phyloP scores from a whole-genome alignment of 768 basidiomycete genomes.

The Mycena filopes region DNA sequence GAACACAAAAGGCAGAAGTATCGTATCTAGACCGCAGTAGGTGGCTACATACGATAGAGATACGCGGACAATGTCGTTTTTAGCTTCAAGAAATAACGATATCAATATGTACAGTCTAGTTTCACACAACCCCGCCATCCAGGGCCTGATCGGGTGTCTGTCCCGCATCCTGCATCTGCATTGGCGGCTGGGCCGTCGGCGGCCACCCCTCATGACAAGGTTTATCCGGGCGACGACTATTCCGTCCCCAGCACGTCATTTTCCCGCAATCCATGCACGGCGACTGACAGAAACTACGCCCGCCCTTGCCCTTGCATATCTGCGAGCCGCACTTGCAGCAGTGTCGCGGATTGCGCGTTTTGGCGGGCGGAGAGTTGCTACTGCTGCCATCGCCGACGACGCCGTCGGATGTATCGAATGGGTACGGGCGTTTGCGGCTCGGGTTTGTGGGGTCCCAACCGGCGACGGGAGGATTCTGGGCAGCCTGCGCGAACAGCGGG shows the following conservation, averaged over 20 bases:
- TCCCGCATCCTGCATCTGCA: neutral
- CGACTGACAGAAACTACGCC: constrained; percentile 76
- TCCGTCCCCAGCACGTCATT: constrained; percentile 80
- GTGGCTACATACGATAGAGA: no score
- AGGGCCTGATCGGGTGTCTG: neutral
- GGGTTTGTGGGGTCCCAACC: constrained; percentile 13
- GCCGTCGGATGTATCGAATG: constrained; percentile 31
- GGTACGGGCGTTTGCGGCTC: constrained; percentile 38
- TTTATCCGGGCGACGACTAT: constrained; percentile 81
- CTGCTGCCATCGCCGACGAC: constrained; percentile 10
- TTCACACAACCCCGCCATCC: no score
- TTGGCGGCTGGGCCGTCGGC: neutral
- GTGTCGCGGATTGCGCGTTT: constrained; percentile 70
- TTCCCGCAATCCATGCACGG: constrained; percentile 88
- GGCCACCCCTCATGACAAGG: constrained; percentile 55
- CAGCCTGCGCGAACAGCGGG: constrained; percentile 16
- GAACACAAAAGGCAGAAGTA: no score
- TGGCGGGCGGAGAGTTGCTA: constrained; percentile 44
- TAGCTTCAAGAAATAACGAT: no score
- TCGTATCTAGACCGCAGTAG: no score
- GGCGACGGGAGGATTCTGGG: neutral
- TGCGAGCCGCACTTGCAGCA: constrained; percentile 87
- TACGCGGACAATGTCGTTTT: no score
- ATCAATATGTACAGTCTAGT: no score
- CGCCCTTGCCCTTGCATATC: constrained; percentile 87